Evolutionary conservation across 106 monocot species (phyloP).

Genomic region (Hemerocallis citrina): DNA sequence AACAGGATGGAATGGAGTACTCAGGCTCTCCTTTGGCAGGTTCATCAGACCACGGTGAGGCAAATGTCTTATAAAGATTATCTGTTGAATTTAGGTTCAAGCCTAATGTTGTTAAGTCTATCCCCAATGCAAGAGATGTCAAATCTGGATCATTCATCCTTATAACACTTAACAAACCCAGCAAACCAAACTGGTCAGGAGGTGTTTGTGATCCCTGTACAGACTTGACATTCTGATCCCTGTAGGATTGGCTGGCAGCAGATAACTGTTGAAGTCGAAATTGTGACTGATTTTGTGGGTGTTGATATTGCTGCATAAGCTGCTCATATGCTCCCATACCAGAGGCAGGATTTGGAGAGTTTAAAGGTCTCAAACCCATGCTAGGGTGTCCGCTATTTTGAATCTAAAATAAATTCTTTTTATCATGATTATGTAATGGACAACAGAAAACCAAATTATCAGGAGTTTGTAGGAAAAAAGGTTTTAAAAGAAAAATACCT

Average conservation of each 20-base stretch:
- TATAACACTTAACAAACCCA: slow-evolving; percentile 76
- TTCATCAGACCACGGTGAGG: slow-evolving; percentile 81
- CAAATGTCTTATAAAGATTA: slow-evolving; percentile 80
- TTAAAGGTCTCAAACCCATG: slow-evolving; percentile 73
- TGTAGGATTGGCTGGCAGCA: slow-evolving; percentile 52
- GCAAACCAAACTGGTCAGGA: slow-evolving; percentile 60
- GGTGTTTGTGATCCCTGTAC: slow-evolving; percentile 32
- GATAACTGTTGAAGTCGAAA: slow-evolving; percentile 62
- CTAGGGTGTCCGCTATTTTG: slow-evolving; percentile 56
- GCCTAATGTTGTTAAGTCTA: slow-evolving; percentile 82
- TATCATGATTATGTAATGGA: background rate
- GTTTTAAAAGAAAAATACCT: slow-evolving; percentile 16
- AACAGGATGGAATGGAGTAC: slow-evolving; percentile 65
- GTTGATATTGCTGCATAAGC: slow-evolving; percentile 78
- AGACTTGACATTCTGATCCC: slow-evolving; percentile 65
- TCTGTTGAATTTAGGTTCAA: slow-evolving; percentile 73
- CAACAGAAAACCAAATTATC: background rate
- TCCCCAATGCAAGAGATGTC: slow-evolving; percentile 78
- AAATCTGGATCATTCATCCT: slow-evolving; percentile 68
- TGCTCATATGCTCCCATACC: slow-evolving; percentile 65
- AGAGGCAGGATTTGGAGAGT: slow-evolving; percentile 38
- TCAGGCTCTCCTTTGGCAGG: slow-evolving; percentile 78
- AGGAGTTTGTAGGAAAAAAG: no score
- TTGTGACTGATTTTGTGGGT: slow-evolving; percentile 56
- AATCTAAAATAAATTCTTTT: slow-evolving; percentile 13